Base-by-base conservation (phyloP, 805 yeast genomes). In the Diddensiella santjacobensis region DNA sequence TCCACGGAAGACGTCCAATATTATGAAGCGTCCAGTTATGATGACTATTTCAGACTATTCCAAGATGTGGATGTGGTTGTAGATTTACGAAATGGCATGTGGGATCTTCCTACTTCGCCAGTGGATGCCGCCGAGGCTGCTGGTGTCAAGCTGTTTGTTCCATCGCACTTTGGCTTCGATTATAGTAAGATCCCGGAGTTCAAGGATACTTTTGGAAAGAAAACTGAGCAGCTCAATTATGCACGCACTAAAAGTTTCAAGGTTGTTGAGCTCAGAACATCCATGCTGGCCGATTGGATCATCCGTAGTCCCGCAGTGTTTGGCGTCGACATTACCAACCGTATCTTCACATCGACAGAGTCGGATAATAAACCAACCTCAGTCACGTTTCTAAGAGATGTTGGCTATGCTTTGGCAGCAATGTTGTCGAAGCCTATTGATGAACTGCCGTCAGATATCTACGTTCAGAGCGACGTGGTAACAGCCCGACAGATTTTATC, bases 161-260 rank as follows among this genome's bases (percentile, higher is more conserved):
- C 83, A 26, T 74, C 82, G 1, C 81, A 79, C 56, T 80, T 75
- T 55, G 86, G 84, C 40, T 56, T 66, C 8, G 80, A 78, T 42
- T 13, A 18, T 17, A 24, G 18, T 31, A 20, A 36, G 17, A 13
- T 42, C 19, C 31, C 31, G 11, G 37, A 30, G 42, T 42, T 33
- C 39, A 13, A 19, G n/a, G 26, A 24, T 26, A 18, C 39, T 5
- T 40, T 47, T 38, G 24, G 23, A 11, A 18, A 4, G 8, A 41
- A 41, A 31, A 19, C 23, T 3, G 42, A 40, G 5, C 23, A 30
- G 4, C 4, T 15, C 10, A 23, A 18, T 10, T 35, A 41, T 20
- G 50, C 50, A 3, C 19, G 22, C 13, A 20, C 35, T 17, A 24
- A 41, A 37, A 22, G 33, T 3, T 22, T 41, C 35, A 41, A 41